Base-by-base conservation (phyloP, 2,329 filamentous ascomycete species). In the Dryadomyces quercus-mongolicae region DNA sequence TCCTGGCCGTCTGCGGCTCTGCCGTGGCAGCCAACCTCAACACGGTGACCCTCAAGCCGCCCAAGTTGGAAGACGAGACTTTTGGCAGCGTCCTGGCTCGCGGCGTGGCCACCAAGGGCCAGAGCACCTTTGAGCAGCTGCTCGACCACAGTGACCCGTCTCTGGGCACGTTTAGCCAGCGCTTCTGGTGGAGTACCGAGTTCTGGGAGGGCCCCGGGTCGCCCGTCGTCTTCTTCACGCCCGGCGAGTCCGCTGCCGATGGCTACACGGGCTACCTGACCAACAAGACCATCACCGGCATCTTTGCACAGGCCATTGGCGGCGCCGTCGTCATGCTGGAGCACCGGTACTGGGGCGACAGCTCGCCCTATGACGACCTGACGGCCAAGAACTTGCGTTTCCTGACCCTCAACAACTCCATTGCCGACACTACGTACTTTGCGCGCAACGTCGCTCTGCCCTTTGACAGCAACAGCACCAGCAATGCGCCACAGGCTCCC, bases 241-340 rank as follows among this genome's bases (percentile, higher is more conserved):
- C 70, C 1, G 70, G 70, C 57, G 70, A 73, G 63, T 61, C 64
- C 51, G 60, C 60, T 1, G 70, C 64, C 20, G 60, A 62, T 3
- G 57, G 53, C 3, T 71, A 70, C 62, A 62, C 64, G 13, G 71
- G 67, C 9, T 82, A 78, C 56, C 61, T 82, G 38, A 76, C 70
- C 5, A 76, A 77, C 54, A 63, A 63, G 46, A 67, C 68, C 7
- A 54, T 73, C 38, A 64, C 67, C 1, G 70, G 70, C 31, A 61
- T 67, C 38, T 65, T 72, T 52, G 70, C 70, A 2, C 60, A 70
- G 58, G 64, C 66, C 51, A 63, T 69, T 16, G 70, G 70, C 51
- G 70, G 64, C 42, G 70, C 70, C 8, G 66, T 71, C 4, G 60
- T 73, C 40, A 57, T 73, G 49, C 43, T 72, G 40, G 70, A 73